Conservation (phyloP, 164 flowering plant species). For the Tetrastigma voinierianum region DNA sequence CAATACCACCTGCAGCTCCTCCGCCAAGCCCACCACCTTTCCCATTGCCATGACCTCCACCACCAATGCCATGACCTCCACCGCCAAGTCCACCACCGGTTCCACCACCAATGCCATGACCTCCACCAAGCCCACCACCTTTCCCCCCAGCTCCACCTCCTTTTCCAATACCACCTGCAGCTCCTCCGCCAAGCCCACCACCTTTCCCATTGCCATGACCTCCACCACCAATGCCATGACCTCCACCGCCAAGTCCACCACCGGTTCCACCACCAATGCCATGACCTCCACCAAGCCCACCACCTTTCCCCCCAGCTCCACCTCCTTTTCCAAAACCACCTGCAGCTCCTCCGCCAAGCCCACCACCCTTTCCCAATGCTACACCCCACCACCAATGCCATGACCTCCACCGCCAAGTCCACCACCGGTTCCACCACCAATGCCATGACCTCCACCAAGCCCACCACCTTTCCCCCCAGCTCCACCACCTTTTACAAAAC, state of each 20-base stretch:
- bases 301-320: constrained; percentile 22
- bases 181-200: constrained; percentile 16
- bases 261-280: constrained; percentile 29
- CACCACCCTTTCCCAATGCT: constrained; percentile 18
- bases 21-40: constrained; percentile 22
- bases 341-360: constrained; percentile 22
- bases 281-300: constrained; percentile 19
- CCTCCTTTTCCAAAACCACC: constrained; percentile 11
- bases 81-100: constrained; percentile 18
- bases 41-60: too few species aligned
- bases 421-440: constrained; percentile 18
- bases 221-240: constrained; percentile 23
- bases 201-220: constrained; percentile 29
- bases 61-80: too few species aligned
- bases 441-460: constrained; percentile 17
- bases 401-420: constrained; percentile 30
- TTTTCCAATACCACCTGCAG: too few species aligned
- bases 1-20: constrained; percentile 22
- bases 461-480: constrained; percentile 25
- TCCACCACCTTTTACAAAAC: constrained; percentile 20
- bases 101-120: constrained; percentile 20
- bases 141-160: constrained; percentile 10
- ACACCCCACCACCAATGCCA: constrained; percentile 12
- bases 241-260: constrained; percentile 24
- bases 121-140: constrained; percentile 17